Conservation (phyloP, 2,329 filamentous ascomycete species). For the Dactylellina drechsleri region DNA sequence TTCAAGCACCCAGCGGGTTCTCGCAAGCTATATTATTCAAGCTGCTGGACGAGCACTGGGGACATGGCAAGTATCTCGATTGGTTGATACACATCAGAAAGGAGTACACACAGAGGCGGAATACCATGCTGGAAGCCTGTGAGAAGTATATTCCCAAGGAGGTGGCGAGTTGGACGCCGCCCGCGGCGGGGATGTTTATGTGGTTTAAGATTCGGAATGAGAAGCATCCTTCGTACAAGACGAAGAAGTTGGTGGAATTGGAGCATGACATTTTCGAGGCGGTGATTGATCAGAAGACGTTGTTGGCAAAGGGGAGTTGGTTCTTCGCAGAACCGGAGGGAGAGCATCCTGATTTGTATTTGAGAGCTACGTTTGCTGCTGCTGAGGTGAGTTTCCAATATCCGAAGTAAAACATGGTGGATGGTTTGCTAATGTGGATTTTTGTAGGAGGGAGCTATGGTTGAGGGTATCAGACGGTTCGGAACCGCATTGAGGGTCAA, state of each 20-base stretch:
- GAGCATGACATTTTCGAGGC: constrained; percentile 88
- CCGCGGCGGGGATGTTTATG: constrained; percentile 93
- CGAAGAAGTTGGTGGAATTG: constrained; percentile 71
- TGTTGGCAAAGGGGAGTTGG: constrained; percentile 88
- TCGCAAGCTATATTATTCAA: constrained; percentile 87
- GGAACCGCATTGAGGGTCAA: constrained; percentile 75
- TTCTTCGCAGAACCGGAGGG: constrained; percentile 79
- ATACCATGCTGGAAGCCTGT: constrained; percentile 81
- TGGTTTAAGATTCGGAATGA: constrained; percentile 77
- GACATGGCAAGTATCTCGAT: constrained; percentile 85
- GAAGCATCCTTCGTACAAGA: constrained; percentile 71
- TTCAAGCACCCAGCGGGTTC: constrained; percentile 85
- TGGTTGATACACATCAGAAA: constrained; percentile 86
- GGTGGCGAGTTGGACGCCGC: constrained; percentile 81
- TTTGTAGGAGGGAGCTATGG: constrained; percentile 71
- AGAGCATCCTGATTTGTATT: constrained; percentile 75
- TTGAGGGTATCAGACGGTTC: constrained; percentile 77
- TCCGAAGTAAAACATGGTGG: not conserved
- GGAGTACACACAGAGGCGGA: constrained; percentile 81
- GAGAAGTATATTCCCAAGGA: constrained; percentile 78
- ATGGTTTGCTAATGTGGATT: constrained; percentile 15
- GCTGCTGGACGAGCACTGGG: constrained; percentile 92
- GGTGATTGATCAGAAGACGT: constrained; percentile 78
- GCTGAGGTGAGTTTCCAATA: constrained; percentile 65
- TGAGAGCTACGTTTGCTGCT: constrained; percentile 88